phyloP scores from a whole-genome alignment of 1,139 yeast genomes.

The Taiozyma onychis region DNA sequence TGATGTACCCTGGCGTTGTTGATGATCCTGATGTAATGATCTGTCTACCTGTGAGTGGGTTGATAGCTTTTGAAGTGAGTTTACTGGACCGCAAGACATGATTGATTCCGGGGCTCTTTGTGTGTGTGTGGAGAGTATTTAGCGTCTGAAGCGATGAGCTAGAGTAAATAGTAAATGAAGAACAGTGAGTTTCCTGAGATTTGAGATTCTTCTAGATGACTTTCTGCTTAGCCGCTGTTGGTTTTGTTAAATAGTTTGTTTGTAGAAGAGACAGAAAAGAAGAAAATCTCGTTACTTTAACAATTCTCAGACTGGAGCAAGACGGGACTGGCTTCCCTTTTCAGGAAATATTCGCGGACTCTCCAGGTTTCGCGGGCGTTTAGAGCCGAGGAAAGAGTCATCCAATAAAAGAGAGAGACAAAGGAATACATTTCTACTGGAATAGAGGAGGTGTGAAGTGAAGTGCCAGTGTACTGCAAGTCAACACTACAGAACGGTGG shows the following conservation, averaged over 20 bases:
- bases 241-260: too few relatives aligned
- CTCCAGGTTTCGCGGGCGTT: background rate
- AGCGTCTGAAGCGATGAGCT: background rate
- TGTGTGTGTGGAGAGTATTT: background rate
- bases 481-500: too few relatives aligned
- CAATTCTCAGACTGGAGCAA: background rate
- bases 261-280: background rate
- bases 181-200: too few relatives aligned
- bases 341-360: background rate
- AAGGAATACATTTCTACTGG: too few relatives aligned
- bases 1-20: constrained; percentile 4
- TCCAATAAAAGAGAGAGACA: too few relatives aligned
- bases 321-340: background rate
- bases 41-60: constrained; percentile 22
- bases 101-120: background rate
- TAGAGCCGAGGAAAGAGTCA: background rate
- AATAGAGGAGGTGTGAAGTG: too few relatives aligned
- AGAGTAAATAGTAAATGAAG: too few relatives aligned
- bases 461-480: too few relatives aligned
- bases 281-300: background rate
- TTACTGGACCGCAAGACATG: constrained; percentile 22
- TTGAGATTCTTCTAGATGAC: too few relatives aligned
- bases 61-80: constrained; percentile 21
- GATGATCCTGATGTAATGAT: constrained; percentile 23
- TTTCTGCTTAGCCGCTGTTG: background rate